Evolutionary conservation across 1,139 yeast species (phyloP).

Genomic region (Magnusiomyces paraingens): DNA sequence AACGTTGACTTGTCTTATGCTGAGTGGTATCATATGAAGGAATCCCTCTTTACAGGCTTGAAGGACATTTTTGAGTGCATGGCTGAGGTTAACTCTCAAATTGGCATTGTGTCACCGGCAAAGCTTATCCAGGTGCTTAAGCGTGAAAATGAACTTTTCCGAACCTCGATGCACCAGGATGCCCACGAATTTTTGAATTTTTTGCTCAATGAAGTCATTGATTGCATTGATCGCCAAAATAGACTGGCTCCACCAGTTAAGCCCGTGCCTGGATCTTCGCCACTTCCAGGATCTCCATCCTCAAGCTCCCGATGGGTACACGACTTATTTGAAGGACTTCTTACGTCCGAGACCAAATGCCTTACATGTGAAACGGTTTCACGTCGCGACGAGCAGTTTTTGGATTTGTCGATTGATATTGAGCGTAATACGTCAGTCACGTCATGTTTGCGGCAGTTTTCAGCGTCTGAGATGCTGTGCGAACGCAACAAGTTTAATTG

Average conservation of each 20-base stretch:
- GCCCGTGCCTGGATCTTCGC: no score
- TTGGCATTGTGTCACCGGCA: slow-evolving; percentile 82
- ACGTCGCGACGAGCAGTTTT: slow-evolving; percentile 73
- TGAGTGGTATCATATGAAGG: slow-evolving; percentile 43
- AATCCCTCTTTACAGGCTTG: slow-evolving; percentile 61
- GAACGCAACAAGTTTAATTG: slow-evolving; percentile 91
- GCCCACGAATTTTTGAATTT: slow-evolving; percentile 95
- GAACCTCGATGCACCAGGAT: slow-evolving; percentile 95
- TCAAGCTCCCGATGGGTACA: slow-evolving; percentile 49
- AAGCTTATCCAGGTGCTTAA: slow-evolving; percentile 69
- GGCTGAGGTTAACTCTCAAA: slow-evolving; percentile 59
- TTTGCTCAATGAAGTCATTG: slow-evolving; percentile 74
- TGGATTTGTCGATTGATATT: slow-evolving; percentile 82
- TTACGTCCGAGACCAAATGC: slow-evolving; percentile 86
- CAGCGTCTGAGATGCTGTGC: slow-evolving; percentile 77
- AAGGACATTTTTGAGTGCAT: slow-evolving; percentile 83
- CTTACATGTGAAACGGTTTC: slow-evolving; percentile 85
- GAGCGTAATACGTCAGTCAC: slow-evolving; percentile 72
- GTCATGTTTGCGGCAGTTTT: slow-evolving; percentile 68
- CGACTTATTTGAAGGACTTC: slow-evolving; percentile 72
- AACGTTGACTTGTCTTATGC: slow-evolving; percentile 63
- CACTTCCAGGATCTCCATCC: slow-evolving; percentile 14
- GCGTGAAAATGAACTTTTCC: slow-evolving; percentile 73
- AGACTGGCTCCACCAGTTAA: slow-evolving; percentile 16
- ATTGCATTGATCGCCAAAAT: slow-evolving; percentile 43